These are phyloP conservation scores for Apiospora pterosperma DNA, from an alignment of 2,329 filamentous ascomycete genomes.

Conservation along the genomic window DNA sequence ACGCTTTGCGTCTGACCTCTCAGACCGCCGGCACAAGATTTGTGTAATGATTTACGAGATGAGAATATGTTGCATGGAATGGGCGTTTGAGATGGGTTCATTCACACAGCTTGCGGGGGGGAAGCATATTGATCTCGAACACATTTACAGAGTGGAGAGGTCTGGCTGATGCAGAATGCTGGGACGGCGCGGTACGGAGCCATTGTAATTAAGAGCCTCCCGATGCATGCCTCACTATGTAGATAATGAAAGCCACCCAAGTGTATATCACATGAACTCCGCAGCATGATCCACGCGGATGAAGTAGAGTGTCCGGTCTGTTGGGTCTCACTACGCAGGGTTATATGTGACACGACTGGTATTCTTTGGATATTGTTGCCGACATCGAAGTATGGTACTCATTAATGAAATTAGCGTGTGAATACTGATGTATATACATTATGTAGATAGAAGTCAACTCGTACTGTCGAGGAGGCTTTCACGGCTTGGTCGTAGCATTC, in stretches of 20 bases:
- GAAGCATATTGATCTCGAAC: neutral
- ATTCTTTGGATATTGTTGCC: neutral
- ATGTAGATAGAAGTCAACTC: neutral
- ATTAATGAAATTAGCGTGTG: too few relatives aligned
- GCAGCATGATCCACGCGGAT: neutral
- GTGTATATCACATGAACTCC: neutral
- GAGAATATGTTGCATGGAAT: neutral
- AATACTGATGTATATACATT: neutral
- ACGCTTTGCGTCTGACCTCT: neutral
- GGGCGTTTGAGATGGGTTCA: neutral
- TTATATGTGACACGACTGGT: neutral
- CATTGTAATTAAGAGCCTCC: neutral
- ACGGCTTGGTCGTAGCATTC: slow-evolving; percentile 24
- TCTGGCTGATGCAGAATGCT: neutral
- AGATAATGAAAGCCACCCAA: neutral
- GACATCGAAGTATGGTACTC: neutral
- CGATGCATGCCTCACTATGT: neutral
- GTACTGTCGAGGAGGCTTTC: neutral
- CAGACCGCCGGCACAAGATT: neutral
- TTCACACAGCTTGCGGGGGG: neutral
- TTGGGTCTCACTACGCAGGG: too few relatives aligned
- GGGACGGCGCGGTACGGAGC: neutral
- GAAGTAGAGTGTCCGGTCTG: neutral
- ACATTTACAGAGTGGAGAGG: neutral
- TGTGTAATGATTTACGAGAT: neutral